Conservation (phyloP, 176 grass and related monocot species). For the Rhynchospora pubera region DNA sequence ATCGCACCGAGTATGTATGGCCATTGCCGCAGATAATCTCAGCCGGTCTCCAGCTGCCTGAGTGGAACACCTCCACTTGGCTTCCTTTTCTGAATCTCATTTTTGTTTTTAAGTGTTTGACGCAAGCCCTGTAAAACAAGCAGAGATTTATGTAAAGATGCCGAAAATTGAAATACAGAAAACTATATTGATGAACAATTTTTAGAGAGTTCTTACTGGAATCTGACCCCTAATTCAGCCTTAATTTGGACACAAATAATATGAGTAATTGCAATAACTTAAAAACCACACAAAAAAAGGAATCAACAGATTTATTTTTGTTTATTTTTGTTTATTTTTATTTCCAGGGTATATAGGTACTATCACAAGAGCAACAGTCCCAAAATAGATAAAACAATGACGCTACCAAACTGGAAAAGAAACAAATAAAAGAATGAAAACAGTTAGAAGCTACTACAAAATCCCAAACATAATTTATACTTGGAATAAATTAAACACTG, state of each 20-base stretch:
- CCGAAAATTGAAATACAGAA: neutral
- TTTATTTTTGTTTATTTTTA: neutral
- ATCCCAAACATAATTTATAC: neutral
- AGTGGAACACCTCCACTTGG: slow-evolving; percentile 37
- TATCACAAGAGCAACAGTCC: neutral
- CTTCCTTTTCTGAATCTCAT: slow-evolving; percentile 50
- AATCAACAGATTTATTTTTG: neutral
- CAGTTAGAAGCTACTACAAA: neutral
- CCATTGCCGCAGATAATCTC: slow-evolving; percentile 50
- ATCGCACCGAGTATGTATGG: slow-evolving; percentile 44
- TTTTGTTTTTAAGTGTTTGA: neutral
- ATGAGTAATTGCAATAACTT: neutral
- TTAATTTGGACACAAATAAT: neutral
- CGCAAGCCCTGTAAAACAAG: neutral
- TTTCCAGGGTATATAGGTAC: neutral
- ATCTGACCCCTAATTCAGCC: neutral
- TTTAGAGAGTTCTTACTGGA: neutral
- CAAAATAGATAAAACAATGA: neutral
- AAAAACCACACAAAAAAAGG: neutral
- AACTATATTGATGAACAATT: neutral
- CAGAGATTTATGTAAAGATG: neutral
- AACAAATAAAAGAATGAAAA: neutral
- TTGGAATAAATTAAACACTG: neutral
- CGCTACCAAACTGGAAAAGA: neutral
- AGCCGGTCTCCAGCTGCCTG: slow-evolving; percentile 44